A percentile compares a stretch with the other conserved stretches of the same genome.
Evolutionary conservation across 1,284 basidiomycete species (phyloP).

Genomic region (Ganoderma lucidum): DNA sequence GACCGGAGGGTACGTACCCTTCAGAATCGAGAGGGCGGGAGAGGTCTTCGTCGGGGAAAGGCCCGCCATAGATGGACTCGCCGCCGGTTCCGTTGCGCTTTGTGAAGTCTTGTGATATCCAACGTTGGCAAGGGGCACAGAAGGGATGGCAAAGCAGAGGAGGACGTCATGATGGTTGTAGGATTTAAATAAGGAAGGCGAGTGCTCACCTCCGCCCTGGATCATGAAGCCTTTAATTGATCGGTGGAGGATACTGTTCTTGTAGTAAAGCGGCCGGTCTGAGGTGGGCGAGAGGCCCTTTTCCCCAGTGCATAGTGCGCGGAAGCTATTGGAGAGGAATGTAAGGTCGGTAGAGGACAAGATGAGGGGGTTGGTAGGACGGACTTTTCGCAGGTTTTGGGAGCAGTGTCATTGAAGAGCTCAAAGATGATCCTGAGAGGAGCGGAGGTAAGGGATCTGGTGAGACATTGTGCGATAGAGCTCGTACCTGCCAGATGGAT

Average conservation of each 20-base stretch:
- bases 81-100: conserved; percentile 86
- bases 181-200: conserved; percentile 6
- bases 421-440: conserved; percentile 77
- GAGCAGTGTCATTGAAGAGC: conserved; percentile 77
- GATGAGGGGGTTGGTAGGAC: conserved; percentile 31
- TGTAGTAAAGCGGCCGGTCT: conserved; percentile 82
- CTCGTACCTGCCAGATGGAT: conserved; percentile 65
- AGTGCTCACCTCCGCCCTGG: conserved; percentile 74
- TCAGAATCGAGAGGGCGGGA: conserved; percentile 69
- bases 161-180: background rate
- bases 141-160: background rate
- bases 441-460: background rate
- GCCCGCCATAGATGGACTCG: conserved; percentile 81
- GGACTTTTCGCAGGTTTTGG: conserved; percentile 89
- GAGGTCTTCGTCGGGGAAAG: conserved; percentile 83
- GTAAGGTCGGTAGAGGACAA: conserved; percentile 10
- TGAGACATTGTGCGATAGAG: conserved; percentile 6
- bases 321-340: conserved; percentile 64
- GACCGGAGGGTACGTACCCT: conserved; percentile 48
- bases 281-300: conserved; percentile 73
- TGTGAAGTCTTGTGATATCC: conserved; percentile 63
- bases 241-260: conserved; percentile 80
- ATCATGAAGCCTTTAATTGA: conserved; percentile 91
- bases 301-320: conserved; percentile 89
- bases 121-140: background rate